phyloP scores from a whole-genome alignment of 768 basidiomycete species.

The Tremella yokohamensis region DNA sequence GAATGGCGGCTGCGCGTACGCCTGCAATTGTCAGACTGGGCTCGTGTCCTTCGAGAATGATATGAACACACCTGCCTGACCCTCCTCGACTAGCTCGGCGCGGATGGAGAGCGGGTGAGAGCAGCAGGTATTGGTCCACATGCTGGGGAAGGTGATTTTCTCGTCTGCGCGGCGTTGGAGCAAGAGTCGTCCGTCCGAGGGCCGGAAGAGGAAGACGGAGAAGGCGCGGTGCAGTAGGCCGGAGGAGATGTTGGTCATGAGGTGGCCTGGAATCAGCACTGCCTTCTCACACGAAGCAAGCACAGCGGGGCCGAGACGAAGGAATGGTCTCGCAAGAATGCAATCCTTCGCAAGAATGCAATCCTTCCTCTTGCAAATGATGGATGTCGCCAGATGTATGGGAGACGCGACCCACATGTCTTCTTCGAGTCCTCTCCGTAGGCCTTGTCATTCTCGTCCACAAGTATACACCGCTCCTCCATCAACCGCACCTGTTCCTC shows the following conservation, averaged over 20 bases:
- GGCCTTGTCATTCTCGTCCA: slow-evolving; percentile 46
- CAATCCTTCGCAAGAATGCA: no score
- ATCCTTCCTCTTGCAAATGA: no score
- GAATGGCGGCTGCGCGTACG: slow-evolving; percentile 81
- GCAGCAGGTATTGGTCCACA: slow-evolving; percentile 99
- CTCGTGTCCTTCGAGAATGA: background rate
- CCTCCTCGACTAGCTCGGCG: slow-evolving; percentile 80
- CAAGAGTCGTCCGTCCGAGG: slow-evolving; percentile 84
- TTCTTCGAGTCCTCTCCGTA: slow-evolving; percentile 74
- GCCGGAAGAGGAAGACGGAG: slow-evolving; percentile 93
- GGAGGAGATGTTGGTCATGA: slow-evolving; percentile 92
- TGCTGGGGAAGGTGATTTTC: slow-evolving; percentile 98
- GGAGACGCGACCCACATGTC: slow-evolving; percentile 65
- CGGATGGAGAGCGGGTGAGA: slow-evolving; percentile 72
- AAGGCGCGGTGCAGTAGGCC: slow-evolving; percentile 96
- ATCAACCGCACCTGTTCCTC: slow-evolving; percentile 88
- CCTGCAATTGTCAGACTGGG: slow-evolving; percentile 54
- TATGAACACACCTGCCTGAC: slow-evolving; percentile 58
- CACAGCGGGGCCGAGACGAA: background rate
- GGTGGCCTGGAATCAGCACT: slow-evolving; percentile 65
- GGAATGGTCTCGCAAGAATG: no score
- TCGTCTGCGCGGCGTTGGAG: slow-evolving; percentile 94
- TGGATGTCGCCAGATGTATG: background rate
- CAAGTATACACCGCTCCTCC: slow-evolving; percentile 66
- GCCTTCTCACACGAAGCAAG: background rate